These are phyloP conservation scores for Mortierella hygrophila DNA, from an alignment of 192 early-diverging fungal species.

Conservation along the genomic window DNA sequence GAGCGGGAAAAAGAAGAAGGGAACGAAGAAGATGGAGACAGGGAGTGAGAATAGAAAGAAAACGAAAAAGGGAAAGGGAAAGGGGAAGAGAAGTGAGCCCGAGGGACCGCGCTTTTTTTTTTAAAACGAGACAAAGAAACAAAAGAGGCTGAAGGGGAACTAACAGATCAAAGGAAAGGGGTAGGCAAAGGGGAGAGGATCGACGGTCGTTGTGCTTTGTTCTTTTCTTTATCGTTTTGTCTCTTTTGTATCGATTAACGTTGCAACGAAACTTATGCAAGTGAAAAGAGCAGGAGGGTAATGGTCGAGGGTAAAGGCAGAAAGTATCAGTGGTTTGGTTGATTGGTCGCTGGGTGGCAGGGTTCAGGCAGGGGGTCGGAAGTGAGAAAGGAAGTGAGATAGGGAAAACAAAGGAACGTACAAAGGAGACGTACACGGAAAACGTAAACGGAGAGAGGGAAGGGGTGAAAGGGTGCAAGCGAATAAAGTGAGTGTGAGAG, in stretches of 20 bases:
- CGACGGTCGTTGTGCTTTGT: background rate
- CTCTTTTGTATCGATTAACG: background rate
- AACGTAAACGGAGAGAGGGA: background rate
- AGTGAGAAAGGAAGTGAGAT: background rate
- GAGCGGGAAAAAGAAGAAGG: background rate
- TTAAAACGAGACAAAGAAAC: background rate
- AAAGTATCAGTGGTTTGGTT: too few relatives aligned
- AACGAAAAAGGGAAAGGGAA: background rate
- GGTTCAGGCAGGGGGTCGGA: background rate
- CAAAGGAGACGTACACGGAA: constrained; percentile 8
- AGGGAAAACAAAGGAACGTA: background rate
- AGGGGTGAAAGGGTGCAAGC: background rate
- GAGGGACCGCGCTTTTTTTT: constrained; percentile 1
- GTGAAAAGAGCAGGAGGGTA: background rate
- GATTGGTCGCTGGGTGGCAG: background rate
- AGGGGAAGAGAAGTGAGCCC: background rate
- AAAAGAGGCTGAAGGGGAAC: background rate
- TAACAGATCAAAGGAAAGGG: background rate
- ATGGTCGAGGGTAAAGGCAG: background rate
- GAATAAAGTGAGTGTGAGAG: background rate
- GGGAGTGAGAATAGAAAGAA: background rate
- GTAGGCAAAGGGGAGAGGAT: background rate
- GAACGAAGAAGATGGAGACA: background rate
- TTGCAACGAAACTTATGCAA: background rate
- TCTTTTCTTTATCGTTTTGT: background rate